Base-by-base conservation (phyloP, 2,329 filamentous ascomycete species). In the Trichophyton equinum region DNA sequence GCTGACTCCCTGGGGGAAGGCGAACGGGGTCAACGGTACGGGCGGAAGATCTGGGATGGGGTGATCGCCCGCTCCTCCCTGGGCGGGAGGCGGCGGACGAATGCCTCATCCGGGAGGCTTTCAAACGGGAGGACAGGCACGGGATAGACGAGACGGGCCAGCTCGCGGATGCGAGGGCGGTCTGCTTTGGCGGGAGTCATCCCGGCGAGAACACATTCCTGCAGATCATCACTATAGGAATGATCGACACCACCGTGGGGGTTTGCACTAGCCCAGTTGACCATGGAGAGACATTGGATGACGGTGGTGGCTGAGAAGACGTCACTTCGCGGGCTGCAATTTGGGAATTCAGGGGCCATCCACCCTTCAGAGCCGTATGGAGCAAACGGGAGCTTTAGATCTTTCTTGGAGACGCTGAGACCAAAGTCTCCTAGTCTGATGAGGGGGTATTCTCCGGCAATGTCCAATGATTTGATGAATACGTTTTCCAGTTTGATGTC, bases 401-500 rank as follows among this genome's bases (percentile, higher is more conserved):
- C 56, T 27, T 30, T 38, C 38, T 49, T 59, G 36, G 44, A 33
- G 18, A 63, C 62, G 1, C 65, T 61, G 7, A 67, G 47, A 4
- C 63, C 62, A 40, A 65, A 67, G 57, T 67, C 63, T 3, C 60
- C 64, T 4, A 67, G 51, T 20, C 62, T 62, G 55, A 65, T 20
- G 7, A 53, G 27, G 20, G 66, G 62, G 49, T 60, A 61, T 9
- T 30, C 15, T 13, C 57, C 57, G 13, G 36, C 38, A 20, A 27
- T 33, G 18, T 30, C 30, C 7, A 15, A 30, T 2, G 20, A 22
- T 22, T 59, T 60, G 55, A 64, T 42, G 36, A 59, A 62, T 38
- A 62, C 33, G 30, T 60, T 60, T 2, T 56, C 64, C 2, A 64
- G 62, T 56, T 67, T 67, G 57, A 68, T 64, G 49, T 67, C 66